Percentiles rank a stretch among this genome's conserved stretches.
Evolutionary conservation across 495 filamentous ascomycete genomes (phyloP).

Genomic region (Xeromyces bisporus): DNA sequence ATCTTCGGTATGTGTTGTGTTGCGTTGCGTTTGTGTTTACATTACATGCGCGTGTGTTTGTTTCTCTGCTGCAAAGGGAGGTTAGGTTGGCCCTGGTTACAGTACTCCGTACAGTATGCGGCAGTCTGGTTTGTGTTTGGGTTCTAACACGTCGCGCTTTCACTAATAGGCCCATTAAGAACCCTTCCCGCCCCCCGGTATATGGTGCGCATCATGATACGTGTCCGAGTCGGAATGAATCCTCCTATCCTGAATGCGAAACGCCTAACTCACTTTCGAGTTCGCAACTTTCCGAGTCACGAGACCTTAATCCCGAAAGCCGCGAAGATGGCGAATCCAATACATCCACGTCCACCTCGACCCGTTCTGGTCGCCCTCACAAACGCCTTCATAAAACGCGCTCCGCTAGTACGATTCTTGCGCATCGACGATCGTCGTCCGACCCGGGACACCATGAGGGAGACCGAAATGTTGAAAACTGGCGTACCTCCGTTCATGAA

Average conservation of each 20-base stretch:
- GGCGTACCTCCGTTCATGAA: too few species aligned
- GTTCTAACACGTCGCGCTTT: slow-evolving; percentile 16
- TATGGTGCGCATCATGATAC: slow-evolving; percentile 13
- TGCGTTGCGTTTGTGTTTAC: too few species aligned
- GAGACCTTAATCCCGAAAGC: slow-evolving; percentile 12
- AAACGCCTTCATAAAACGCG: slow-evolving; percentile 34
- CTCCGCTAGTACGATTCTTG: slow-evolving; percentile 47
- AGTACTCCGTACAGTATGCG: background rate
- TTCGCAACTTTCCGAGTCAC: slow-evolving; percentile 32
- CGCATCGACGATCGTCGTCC: slow-evolving; percentile 20
- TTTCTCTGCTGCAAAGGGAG: slow-evolving; percentile 3
- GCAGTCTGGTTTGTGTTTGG: background rate
- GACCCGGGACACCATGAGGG: slow-evolving; percentile 32
- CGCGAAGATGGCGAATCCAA: slow-evolving; percentile 15
- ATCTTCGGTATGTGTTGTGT: slow-evolving; percentile 64
- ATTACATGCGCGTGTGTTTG: slow-evolving; percentile 5
- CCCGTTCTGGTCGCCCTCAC: slow-evolving; percentile 11
- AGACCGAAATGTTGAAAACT: slow-evolving; percentile 74
- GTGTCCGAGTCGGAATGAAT: slow-evolving; percentile 11
- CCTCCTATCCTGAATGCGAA: slow-evolving; percentile 24
- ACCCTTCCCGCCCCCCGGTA: too few species aligned
- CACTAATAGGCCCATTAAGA: slow-evolving; percentile 37
- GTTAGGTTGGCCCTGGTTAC: background rate
- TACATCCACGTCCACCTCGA: slow-evolving; percentile 9
- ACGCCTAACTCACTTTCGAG: too few species aligned